Base-by-base conservation (phyloP, 192 early-diverging fungal species). In the Mortierella alpina region DNA sequence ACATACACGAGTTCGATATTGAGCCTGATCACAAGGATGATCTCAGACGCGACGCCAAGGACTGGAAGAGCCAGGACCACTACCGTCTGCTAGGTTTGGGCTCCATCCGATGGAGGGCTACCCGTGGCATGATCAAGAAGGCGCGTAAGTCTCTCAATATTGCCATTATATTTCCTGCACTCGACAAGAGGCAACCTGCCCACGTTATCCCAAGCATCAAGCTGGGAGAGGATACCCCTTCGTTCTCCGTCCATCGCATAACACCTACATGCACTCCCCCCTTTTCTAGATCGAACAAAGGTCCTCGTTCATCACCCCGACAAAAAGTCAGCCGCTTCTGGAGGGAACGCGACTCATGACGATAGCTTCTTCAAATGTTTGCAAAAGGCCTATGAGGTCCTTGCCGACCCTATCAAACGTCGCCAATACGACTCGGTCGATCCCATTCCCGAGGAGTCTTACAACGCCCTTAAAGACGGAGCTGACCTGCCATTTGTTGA, bases 51-150 rank as follows among this genome's bases (percentile, higher is more conserved):
- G 89, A 95, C 66, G 93, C 95, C 9, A 79, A 86, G 64, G 86
- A 93, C 7, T 95, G 93, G 93, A 96, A 93, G 84, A 82, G 84
- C 11, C 95, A 96, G 82, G 95, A 96, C 64, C 94, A 95, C 76
- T 96, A 96, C 83, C 90, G 86, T 23, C 84, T 96, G 17, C 81
- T 96, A 2, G 95, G 94, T 5, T 68, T 96, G 39, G 87, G 89
- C 1, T 84, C 78, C 54, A 75, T 91, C 54, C 86, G 95, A 0
- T 93, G 84, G 82, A 84, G 72, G 31, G 95, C 94, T 6, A 91
- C 84, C 14, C 90, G 84, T 13, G 89, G 87, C 12, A 88, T 95
- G 75, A 92, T 96, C 73, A 95, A 95, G 82, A 80, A 84, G 13
- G 94, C 94, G 3, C 91, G 80, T 78, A 82, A 23, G 75, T 59